Percentiles rank a stretch among this genome's conserved stretches.
Evolutionary conservation across 495 filamentous ascomycete species (phyloP).

Genomic region (Trichoderma asperelloides): DNA sequence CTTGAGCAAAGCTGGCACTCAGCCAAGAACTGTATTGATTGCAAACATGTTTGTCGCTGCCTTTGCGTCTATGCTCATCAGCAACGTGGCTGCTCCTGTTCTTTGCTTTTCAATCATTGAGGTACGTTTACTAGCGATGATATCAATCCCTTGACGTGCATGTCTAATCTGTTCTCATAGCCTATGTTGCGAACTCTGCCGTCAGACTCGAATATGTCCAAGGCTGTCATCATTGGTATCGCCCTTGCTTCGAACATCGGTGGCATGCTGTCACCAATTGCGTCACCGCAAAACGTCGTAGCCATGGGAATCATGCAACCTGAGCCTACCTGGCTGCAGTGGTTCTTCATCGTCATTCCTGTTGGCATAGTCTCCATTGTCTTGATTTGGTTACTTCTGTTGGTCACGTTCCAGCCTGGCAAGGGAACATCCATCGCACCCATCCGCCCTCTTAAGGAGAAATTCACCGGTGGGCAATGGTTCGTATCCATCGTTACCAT

Average conservation of each 20-base stretch:
- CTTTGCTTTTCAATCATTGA: slow-evolving; percentile 96
- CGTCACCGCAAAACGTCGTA: slow-evolving; percentile 94
- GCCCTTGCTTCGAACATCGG: slow-evolving; percentile 92
- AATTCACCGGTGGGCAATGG: slow-evolving; percentile 82
- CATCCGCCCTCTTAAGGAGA: slow-evolving; percentile 78
- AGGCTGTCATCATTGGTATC: slow-evolving; percentile 92
- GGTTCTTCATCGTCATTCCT: slow-evolving; percentile 94
- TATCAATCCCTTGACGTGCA: background rate
- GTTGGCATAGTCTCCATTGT: slow-evolving; percentile 86
- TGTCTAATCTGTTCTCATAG: slow-evolving; percentile 28
- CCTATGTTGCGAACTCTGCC: slow-evolving; percentile 91
- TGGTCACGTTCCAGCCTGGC: slow-evolving; percentile 75
- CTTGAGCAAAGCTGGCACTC: slow-evolving; percentile 91
- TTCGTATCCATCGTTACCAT: slow-evolving; percentile 83
- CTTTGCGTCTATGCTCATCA: slow-evolving; percentile 98
- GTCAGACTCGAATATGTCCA: slow-evolving; percentile 81
- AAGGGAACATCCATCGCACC: slow-evolving; percentile 85
- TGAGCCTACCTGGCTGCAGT: slow-evolving; percentile 79
- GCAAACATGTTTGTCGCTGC: slow-evolving; percentile 98
- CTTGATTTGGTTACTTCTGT: slow-evolving; percentile 79
- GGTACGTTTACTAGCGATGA: slow-evolving; percentile 31
- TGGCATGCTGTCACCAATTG: slow-evolving; percentile 92
- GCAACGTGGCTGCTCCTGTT: slow-evolving; percentile 96
- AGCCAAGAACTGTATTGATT: slow-evolving; percentile 75
- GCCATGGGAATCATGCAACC: slow-evolving; percentile 91